phyloP scores from a whole-genome alignment of 2,329 filamentous ascomycete species.

The Nigrospora oryzae region DNA sequence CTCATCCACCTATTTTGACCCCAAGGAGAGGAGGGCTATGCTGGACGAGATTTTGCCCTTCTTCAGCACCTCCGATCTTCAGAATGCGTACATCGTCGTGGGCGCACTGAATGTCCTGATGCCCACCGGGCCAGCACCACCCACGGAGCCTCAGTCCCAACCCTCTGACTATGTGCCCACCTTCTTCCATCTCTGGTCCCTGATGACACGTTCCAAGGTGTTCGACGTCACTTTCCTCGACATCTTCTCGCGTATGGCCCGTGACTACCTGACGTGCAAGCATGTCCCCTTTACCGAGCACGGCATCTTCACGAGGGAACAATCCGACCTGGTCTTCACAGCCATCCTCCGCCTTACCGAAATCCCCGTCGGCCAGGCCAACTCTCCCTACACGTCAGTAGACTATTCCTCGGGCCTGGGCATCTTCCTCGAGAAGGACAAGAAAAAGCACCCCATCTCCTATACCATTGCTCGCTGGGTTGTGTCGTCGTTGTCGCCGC shows the following conservation, averaged over 20 bases:
- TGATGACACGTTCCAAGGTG: conserved; percentile 80
- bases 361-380: conserved; percentile 93
- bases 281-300: conserved; percentile 76
- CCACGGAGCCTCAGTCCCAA: conserved; percentile 64
- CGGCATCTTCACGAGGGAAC: conserved; percentile 86
- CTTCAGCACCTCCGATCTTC: conserved; percentile 88
- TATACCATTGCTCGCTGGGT: conserved; percentile 93
- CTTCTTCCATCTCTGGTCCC: conserved; percentile 92
- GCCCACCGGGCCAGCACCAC: conserved; percentile 71
- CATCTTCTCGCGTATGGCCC: conserved; percentile 75
- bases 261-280: conserved; percentile 69
- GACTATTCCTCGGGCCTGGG: conserved; percentile 79
- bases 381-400: conserved; percentile 80
- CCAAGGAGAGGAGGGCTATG: conserved; percentile 73
- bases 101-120: conserved; percentile 81
- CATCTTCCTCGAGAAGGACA: conserved; percentile 82
- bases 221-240: conserved; percentile 86
- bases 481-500: conserved; percentile 83
- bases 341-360: conserved; percentile 82
- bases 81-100: conserved; percentile 88
- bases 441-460: conserved; percentile 82
- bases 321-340: conserved; percentile 89
- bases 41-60: conserved; percentile 73
- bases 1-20: conserved; percentile 87
- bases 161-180: conserved; percentile 87